Percentiles rank a stretch among this genome's conserved stretches.
Conservation (phyloP, 2,329 filamentous ascomycete genomes). For the Albifimbria verrucaria region DNA sequence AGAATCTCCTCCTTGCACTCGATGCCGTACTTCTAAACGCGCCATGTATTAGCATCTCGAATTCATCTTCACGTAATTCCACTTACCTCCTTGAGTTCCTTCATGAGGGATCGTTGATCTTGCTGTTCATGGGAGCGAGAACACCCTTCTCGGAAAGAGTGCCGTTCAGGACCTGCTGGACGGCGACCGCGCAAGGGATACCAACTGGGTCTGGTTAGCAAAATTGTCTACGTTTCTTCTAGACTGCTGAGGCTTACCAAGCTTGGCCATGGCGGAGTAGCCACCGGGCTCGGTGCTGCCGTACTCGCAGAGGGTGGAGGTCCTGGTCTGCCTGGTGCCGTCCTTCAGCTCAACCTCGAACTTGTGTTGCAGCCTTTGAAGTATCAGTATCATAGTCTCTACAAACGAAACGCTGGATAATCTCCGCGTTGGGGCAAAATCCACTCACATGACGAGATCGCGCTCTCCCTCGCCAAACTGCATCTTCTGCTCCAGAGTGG, state of each 20-base stretch:
- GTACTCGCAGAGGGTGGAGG: constrained; percentile 77
- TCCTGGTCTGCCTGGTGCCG: constrained; percentile 70
- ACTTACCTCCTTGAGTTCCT: constrained; percentile 63
- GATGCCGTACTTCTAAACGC: background rate
- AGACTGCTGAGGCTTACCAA: constrained; percentile 34
- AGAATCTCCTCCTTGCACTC: constrained; percentile 1
- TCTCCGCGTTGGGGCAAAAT: too few species aligned
- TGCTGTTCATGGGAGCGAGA: constrained; percentile 69
- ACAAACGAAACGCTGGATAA: too few species aligned
- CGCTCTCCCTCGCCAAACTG: constrained; percentile 78
- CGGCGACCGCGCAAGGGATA: constrained; percentile 62
- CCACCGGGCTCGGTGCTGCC: constrained; percentile 57
- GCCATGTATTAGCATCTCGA: background rate
- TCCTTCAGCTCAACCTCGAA: constrained; percentile 83
- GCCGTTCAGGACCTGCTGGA: constrained; percentile 71
- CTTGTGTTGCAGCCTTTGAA: constrained; percentile 62
- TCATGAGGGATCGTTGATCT: constrained; percentile 67
- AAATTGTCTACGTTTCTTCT: background rate
- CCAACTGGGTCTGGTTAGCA: constrained; percentile 44
- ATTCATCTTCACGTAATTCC: background rate
- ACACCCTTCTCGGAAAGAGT: constrained; percentile 68
- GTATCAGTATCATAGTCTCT: too few species aligned
- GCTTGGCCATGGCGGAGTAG: constrained; percentile 79
- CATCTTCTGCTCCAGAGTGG: constrained; percentile 88
- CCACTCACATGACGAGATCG: constrained; percentile 63